Evolutionary conservation across 1,284 basidiomycete genomes (phyloP).

Genomic region (Melampsora larici-populina): DNA sequence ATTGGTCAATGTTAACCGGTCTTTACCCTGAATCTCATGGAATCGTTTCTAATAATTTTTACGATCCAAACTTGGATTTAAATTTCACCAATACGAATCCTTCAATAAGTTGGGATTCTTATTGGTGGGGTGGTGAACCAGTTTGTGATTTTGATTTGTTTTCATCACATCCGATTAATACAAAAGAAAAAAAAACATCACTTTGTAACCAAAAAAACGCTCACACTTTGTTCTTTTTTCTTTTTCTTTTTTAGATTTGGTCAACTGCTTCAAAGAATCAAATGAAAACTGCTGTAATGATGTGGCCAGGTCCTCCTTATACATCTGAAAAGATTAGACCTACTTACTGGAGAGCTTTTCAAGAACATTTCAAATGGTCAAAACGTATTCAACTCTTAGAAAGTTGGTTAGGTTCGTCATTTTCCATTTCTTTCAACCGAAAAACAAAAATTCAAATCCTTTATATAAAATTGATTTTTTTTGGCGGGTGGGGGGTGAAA

Average conservation of each 20-base stretch:
- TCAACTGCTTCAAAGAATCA: conserved; percentile 72
- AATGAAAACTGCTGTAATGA: conserved; percentile 74
- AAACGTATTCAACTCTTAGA: conserved; percentile 25
- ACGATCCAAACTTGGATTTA: conserved; percentile 14
- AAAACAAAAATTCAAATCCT: background rate
- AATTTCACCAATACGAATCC: conserved; percentile 26
- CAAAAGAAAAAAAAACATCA: too few relatives aligned
- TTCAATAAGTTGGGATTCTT: conserved; percentile 59
- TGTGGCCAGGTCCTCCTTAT: conserved; percentile 66
- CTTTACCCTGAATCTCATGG: conserved; percentile 56
- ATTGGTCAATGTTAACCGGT: conserved; percentile 57
- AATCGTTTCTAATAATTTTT: conserved; percentile 31
- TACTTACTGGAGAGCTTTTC: conserved; percentile 40
- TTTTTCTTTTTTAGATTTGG: conserved; percentile 66
- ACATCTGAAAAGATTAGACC: conserved; percentile 28
- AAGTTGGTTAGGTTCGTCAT: conserved; percentile 32
- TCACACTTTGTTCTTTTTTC: background rate
- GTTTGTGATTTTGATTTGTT: conserved; percentile 57
- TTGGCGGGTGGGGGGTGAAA: too few relatives aligned
- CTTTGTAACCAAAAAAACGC: too few relatives aligned
- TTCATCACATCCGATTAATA: too few relatives aligned
- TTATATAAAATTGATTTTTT: conserved; percentile 55
- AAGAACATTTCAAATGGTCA: conserved; percentile 35
- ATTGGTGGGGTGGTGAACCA: conserved; percentile 85
- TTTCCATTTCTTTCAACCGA: background rate